Conservation (phyloP, 192 early-diverging fungal species). For the Coemansia sp. region DNA sequence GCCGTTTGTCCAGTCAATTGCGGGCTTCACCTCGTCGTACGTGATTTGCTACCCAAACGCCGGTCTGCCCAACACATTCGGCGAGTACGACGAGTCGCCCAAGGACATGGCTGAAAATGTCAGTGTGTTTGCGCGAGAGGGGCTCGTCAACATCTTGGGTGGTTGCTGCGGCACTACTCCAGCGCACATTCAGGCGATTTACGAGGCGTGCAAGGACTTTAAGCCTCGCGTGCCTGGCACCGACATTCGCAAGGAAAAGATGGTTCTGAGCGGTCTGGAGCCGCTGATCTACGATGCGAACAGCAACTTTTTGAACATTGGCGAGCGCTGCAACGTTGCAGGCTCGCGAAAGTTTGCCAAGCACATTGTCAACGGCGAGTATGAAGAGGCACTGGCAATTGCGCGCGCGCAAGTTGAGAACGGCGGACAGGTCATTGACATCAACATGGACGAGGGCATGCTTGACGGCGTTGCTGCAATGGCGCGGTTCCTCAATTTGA, state of each 20-base stretch:
- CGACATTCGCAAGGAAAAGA: conserved; percentile 61
- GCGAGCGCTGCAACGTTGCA: conserved; percentile 96
- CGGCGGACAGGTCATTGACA: conserved; percentile 92
- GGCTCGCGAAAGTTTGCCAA: conserved; percentile 91
- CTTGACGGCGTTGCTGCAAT: conserved; percentile 92
- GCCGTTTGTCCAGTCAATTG: conserved; percentile 89
- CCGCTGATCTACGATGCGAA: conserved; percentile 73
- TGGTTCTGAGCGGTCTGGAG: conserved; percentile 85
- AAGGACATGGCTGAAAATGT: conserved; percentile 82
- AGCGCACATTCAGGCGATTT: conserved; percentile 81
- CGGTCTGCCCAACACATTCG: conserved; percentile 94
- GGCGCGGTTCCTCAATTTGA: conserved; percentile 88
- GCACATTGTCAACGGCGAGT: conserved; percentile 88
- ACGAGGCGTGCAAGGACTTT: conserved; percentile 69
- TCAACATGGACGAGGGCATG: conserved; percentile 96
- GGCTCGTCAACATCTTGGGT: conserved; percentile 92
- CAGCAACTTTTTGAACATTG: conserved; percentile 90
- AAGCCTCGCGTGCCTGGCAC: conserved; percentile 74
- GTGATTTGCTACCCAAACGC: conserved; percentile 96
- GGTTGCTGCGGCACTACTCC: conserved; percentile 98
- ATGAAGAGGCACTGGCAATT: conserved; percentile 91
- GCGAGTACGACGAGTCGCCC: conserved; percentile 91
- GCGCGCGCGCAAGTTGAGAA: conserved; percentile 90
- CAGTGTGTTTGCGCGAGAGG: conserved; percentile 81
- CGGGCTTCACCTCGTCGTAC: conserved; percentile 73